Evolutionary conservation across 2,329 filamentous ascomycete genomes (phyloP), one percentile per base, ranked within the genome.

Genomic region (Sporothrix schenckii): DNA sequence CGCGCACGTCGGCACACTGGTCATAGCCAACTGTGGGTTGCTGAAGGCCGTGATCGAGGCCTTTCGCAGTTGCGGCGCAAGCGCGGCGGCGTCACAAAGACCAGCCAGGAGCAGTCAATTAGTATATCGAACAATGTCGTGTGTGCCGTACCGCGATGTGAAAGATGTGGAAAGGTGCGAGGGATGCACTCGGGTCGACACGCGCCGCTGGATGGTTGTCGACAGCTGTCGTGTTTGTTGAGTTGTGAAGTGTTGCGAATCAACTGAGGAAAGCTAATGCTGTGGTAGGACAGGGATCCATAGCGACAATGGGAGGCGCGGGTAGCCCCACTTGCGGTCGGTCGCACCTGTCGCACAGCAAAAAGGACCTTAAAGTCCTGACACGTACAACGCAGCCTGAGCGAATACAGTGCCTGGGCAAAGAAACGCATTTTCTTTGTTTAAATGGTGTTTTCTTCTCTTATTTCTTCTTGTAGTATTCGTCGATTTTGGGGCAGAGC

Each of bases 291-390:
- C n/a, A 53, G 50, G n/a, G 27, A 27, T 53, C 53, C 30, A 56
- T 39, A 34, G 54, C 39, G 21, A 63, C 39, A 47, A 63, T 10
- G 39, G 58, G 39, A 63, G 58, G 58, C 27, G 58, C 41, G 54
- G 39, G 21, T 34, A n/a, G 58, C 58, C 39, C 58, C 58, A 63
- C 58, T 16, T 63, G 21, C 10, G 39, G 2, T 47, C 39, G 41
- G 21, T 16, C 13, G 58, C 58, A 21, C 58, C 58, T 63, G 39
- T 39, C 39, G 58, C 58, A 21, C 58, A 63, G 44, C 58, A n/a
- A 44, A 44, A 11, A 14, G 10, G 47, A 63, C 34, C 58, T 61
- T 47, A 47, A 63, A 44, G 24, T 61, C 16, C 34, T 13, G 58
- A 27, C 41, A 63, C 39, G 13, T 7, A n/a, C 54, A n/a, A 39